phyloP scores from a whole-genome alignment of 2,329 filamentous ascomycete genomes.

The Plectosphaerella plurivora region DNA sequence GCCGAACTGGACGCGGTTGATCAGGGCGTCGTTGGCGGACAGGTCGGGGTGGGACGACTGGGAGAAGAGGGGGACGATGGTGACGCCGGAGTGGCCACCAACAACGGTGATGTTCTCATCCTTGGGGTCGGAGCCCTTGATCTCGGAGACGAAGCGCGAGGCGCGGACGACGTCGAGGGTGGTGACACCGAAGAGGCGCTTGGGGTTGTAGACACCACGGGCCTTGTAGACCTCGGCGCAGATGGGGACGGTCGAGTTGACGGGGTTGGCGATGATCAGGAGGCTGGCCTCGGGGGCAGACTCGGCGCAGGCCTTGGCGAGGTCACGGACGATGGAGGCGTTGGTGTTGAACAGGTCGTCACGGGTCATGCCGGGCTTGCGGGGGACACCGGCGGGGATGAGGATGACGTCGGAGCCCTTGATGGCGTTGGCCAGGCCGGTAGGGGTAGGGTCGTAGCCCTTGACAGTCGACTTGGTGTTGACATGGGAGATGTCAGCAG shows the following conservation, averaged over 20 bases:
- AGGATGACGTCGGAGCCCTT: constrained; percentile 90
- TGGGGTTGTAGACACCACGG: constrained; percentile 95
- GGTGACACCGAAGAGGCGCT: constrained; percentile 98
- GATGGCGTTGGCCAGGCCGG: constrained; percentile 73
- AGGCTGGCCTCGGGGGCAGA: constrained; percentile 88
- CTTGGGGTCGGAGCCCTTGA: constrained; percentile 85
- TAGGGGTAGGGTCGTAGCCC: constrained; percentile 76
- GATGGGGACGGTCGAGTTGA: constrained; percentile 99
- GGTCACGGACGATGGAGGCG: constrained; percentile 96
- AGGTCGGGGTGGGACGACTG: constrained; percentile 87
- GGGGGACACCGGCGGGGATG: constrained; percentile 96
- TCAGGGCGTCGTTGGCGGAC: constrained; percentile 70
- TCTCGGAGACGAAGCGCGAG: constrained; percentile 93
- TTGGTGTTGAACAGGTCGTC: constrained; percentile 99
- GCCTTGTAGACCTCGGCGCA: constrained; percentile 95
- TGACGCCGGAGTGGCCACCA: constrained; percentile 95
- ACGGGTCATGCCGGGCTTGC: constrained; percentile 99
- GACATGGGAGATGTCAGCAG: constrained; percentile 96
- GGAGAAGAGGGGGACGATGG: constrained; percentile 96
- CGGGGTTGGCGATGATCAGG: constrained; percentile 97
- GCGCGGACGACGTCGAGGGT: constrained; percentile 98
- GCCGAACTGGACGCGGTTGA: constrained; percentile 96
- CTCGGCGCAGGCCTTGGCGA: constrained; percentile 91
- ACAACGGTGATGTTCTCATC: constrained; percentile 94
- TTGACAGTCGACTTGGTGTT: constrained; percentile 96